Evolutionary conservation across 2,329 filamentous ascomycete genomes (phyloP), one percentile per base, ranked within the genome.

Genomic region (Epichloe typhina): DNA sequence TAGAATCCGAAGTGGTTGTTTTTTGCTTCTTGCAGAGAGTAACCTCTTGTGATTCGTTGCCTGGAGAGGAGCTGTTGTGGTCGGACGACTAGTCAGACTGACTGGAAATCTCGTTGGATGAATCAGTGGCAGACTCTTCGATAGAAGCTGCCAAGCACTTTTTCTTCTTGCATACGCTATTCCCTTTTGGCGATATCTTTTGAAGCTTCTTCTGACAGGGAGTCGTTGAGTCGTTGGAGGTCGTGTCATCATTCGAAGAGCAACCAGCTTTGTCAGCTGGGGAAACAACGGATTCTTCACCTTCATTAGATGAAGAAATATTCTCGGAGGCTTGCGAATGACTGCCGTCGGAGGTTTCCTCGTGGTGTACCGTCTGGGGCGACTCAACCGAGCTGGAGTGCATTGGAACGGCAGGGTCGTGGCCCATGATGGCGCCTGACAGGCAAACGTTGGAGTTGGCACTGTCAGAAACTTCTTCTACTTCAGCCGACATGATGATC

Each of bases 31-130:
- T 3, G 46, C 50, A 49, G 19, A 37, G 9, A 17, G 19, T 9
- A 8, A 48, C 26, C 4, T 41, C 1, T 23, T 35, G 19, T 13
- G 47, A 15, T 40, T 49, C n/a, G 17, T 42, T 38, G n/a, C 21
- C 38, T 17, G 33, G 35, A n/a, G 13, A 37, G 42, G 23, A 37
- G 49, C 26, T 11, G 8, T 46, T 19, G 36, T 44, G 46, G 39
- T 38, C 40, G 40, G 48, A 50, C 21, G 39, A 50, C 40, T 43
- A 42, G 41, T 50, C 48, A 6, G 47, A 43, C 38, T 36, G 37
- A 15, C 33, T 38, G 12, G 39, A 13, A 6, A 15, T 31, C 21
- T 44, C 40, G 35, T 38, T 17, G 13, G 41, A 45, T 8, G 33
- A 46, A 36, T 46, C 42, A 8, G 37, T 4, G 36, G 46, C 31